Evolutionary conservation across 805 yeast species (phyloP).

Genomic region (Candida stauntonica): DNA sequence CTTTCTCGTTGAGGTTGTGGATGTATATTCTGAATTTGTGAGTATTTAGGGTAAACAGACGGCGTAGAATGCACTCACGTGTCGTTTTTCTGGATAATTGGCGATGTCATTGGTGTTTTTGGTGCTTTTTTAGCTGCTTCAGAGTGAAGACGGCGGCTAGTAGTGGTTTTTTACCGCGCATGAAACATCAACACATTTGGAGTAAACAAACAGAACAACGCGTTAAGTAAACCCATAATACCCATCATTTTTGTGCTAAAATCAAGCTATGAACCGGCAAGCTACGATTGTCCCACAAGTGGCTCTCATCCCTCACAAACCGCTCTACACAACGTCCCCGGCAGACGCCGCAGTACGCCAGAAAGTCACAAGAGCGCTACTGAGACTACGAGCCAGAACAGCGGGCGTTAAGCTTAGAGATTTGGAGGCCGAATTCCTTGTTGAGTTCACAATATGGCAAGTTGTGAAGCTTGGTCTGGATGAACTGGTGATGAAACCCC

Average conservation of each 20-base stretch:
- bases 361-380: background rate
- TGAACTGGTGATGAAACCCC: no score
- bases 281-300: no score
- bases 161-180: no score
- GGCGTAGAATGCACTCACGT: background rate
- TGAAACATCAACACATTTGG: background rate
- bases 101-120: background rate
- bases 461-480: no score
- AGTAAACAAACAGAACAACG: background rate
- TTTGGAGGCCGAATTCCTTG: background rate
- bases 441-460: background rate
- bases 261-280: no score
- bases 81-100: background rate
- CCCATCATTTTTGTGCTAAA: no score
- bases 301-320: background rate
- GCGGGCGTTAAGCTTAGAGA: background rate
- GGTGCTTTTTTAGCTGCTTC: no score
- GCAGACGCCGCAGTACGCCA: background rate
- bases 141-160: no score
- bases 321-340: background rate
- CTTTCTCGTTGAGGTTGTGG: constrained; percentile 68
- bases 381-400: background rate
- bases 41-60: background rate
- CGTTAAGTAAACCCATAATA: no score
- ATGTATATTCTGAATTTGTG: constrained; percentile 39